Evolutionary conservation across 805 yeast species (phyloP), one percentile per base, ranked within the genome.

Genomic region (Blastobotrys americana): DNA sequence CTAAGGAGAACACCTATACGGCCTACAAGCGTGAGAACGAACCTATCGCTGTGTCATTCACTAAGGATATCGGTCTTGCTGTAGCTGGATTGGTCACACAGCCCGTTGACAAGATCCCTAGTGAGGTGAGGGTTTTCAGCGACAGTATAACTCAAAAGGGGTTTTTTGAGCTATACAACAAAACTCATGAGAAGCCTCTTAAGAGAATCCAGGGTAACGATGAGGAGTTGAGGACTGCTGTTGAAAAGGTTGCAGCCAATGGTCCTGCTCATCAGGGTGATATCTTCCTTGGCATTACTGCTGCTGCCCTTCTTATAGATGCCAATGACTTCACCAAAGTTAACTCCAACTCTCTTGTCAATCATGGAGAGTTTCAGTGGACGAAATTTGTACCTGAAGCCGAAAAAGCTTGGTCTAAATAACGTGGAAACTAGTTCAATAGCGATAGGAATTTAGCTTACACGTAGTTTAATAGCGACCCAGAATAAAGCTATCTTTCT

Each of bases 61-160:
- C 28, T n/a, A 15, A 34, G 3, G 46, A 43, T 19, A 28, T 43
- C 10, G 46, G 37, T 16, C 18, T 31, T 5, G 15, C 35, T 4
- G n/a, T 38, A 21, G 45, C 43, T 13, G 21, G 37, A 3, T 5
- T 37, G 6, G 31, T 38, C 5, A n/a, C 18, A n/a, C 25, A 23
- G 21, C 21, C 44, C 3, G 17, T 37, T 37, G 42, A 28, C 13
- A 34, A 43, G n/a, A 15, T 43, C 6, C 46, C 46, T 3, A 3
- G 6, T 4, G 25, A n/a, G 19, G 20, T 43, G n/a, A 34, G 33
- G 4, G 17, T 43, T 16, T 21, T 15, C 10, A 37, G 46, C 15
- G 42, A 10, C 10, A 16, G 20, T 15, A 28, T 33, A 13, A 16
- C 42, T 10, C 19, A 27, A 15, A 21, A 33, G 15, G 37, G 39